Conservation (phyloP, 2,329 filamentous ascomycete genomes). For the Colletotrichum camelliae region DNA sequence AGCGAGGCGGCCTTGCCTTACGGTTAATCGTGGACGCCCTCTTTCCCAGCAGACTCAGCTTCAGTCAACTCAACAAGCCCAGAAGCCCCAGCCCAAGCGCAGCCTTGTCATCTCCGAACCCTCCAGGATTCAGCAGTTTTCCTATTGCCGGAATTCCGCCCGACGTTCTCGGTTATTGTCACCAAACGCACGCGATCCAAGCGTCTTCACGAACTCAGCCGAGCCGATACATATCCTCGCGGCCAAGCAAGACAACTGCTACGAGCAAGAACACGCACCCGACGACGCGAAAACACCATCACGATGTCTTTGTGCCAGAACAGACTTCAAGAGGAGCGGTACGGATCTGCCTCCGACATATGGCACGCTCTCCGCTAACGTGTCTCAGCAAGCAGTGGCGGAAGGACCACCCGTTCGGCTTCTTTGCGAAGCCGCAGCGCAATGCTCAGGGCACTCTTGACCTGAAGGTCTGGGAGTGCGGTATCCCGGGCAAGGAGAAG, state of each 20-base stretch:
- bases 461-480: slow-evolving; percentile 95
- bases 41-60: background rate
- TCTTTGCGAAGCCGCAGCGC: slow-evolving; percentile 88
- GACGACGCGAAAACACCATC: background rate
- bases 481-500: slow-evolving; percentile 93
- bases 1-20: background rate
- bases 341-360: slow-evolving; percentile 36
- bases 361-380: slow-evolving; percentile 23
- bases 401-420: slow-evolving; percentile 95
- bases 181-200: background rate
- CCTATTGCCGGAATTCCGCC: background rate
- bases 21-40: background rate
- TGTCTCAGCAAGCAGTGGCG: slow-evolving; percentile 88
- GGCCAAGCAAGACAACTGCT: background rate
- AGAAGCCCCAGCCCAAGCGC: background rate
- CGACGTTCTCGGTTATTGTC: background rate
- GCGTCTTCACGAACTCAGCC: background rate
- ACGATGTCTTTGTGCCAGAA: slow-evolving; percentile 88
- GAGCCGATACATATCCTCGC: background rate
- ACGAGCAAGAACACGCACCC: background rate
- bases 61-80: background rate
- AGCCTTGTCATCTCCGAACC: background rate
- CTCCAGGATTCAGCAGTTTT: background rate
- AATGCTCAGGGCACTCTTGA: slow-evolving; percentile 80
- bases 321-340: slow-evolving; percentile 88